These are phyloP conservation scores for Bolboschoenoplectus hybrid DNA, from an alignment of 202 grass and related monocot genomes.

Conservation along the genomic window DNA sequence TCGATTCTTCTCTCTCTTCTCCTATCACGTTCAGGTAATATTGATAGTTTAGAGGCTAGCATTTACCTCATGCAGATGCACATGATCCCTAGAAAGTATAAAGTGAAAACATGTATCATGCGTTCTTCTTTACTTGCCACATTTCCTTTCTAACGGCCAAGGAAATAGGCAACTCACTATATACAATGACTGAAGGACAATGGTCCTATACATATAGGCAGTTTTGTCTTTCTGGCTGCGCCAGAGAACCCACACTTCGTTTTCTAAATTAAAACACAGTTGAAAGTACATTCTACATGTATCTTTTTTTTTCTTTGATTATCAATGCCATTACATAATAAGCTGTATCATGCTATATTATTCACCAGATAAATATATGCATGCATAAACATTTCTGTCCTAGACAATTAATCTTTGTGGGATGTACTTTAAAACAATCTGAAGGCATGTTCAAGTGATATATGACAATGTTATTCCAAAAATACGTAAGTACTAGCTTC, in stretches of 20 bases:
- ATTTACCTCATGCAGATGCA: background rate
- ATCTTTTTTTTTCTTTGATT: background rate
- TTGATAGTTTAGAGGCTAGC: constrained; percentile 17
- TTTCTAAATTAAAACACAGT: background rate
- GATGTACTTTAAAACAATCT: background rate
- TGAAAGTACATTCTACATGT: background rate
- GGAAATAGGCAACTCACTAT: background rate
- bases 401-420: background rate
- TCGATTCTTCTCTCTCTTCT: constrained; percentile 82
- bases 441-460: too few relatives aligned
- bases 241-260: background rate
- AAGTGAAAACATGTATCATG: background rate
- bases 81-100: constrained; percentile 13
- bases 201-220: background rate
- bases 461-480: too few relatives aligned
- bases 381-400: background rate
- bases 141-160: background rate
- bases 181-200: background rate
- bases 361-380: background rate
- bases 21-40: constrained; percentile 85
- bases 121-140: background rate
- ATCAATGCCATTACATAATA: too few relatives aligned
- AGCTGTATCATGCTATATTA: background rate
- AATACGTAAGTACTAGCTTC: background rate
- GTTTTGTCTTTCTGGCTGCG: background rate